Evolutionary conservation across 148 eudicot species (phyloP).

Genomic region (Arbutus unedo): DNA sequence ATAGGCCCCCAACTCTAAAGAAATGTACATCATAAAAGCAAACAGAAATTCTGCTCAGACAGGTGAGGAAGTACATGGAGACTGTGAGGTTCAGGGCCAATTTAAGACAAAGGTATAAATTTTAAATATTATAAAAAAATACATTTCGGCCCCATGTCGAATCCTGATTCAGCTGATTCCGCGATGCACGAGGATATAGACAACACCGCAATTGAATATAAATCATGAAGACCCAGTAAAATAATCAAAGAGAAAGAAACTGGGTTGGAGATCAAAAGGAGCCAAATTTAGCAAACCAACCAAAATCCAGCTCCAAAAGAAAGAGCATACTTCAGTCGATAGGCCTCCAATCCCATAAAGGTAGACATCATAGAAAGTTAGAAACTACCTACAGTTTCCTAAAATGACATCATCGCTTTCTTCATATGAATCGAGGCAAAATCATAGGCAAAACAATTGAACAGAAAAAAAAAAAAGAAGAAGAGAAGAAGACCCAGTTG

Average conservation of each 20-base stretch:
- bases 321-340: no score
- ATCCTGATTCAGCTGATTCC: no score
- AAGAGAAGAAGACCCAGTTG: neutral
- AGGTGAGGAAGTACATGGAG: no score
- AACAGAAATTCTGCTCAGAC: neutral
- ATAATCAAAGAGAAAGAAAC: slow-evolving; percentile 20
- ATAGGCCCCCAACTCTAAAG: neutral
- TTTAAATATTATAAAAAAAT: no score
- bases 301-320: no score
- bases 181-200: neutral
- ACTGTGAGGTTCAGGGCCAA: no score
- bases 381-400: no score
- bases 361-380: no score
- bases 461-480: neutral
- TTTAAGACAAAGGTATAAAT: no score
- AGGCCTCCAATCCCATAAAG: no score
- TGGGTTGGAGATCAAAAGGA: slow-evolving; percentile 23
- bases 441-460: neutral
- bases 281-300: neutral
- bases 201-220: neutral
- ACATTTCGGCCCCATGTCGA: no score
- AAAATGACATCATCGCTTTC: neutral
- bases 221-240: slow-evolving; percentile 29
- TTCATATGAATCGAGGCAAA: neutral
- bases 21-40: neutral